Conservation (phyloP, 371 early-diverging fungal species). For the Mucor saturninus region DNA sequence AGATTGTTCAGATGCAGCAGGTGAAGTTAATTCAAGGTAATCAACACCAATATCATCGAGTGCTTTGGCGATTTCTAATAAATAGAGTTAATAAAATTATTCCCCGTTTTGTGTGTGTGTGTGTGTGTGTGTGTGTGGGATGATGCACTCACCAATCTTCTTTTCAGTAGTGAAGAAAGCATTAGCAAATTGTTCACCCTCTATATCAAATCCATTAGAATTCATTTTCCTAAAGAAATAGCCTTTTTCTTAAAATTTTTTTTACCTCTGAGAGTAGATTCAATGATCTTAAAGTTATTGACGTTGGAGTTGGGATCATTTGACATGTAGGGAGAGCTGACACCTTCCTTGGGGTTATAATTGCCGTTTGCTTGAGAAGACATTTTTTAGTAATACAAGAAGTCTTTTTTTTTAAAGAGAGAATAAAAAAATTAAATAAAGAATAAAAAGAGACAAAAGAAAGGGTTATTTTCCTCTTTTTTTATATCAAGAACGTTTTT, state of each 20-base stretch:
- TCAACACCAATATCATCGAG: slow-evolving; percentile 96
- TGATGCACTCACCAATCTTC: slow-evolving; percentile 66
- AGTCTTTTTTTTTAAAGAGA: neutral
- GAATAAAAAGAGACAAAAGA: neutral
- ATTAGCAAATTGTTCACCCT: slow-evolving; percentile 98
- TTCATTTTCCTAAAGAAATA: neutral
- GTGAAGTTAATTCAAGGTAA: slow-evolving; percentile 95
- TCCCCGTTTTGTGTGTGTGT: neutral
- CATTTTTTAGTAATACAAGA: slow-evolving; percentile 9
- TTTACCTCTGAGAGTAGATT: slow-evolving; percentile 90
- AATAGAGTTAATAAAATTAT: neutral
- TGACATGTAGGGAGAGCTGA: slow-evolving; percentile 61
- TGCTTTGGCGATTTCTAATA: slow-evolving; percentile 88
- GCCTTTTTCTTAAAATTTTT: neutral
- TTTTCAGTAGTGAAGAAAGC: slow-evolving; percentile 96
- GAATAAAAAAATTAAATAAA: neutral
- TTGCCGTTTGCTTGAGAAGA: slow-evolving; percentile 22
- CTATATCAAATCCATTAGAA: slow-evolving; percentile 35
- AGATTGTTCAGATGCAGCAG: slow-evolving; percentile 96
- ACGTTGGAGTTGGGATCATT: slow-evolving; percentile 85
- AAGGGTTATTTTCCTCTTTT: neutral
- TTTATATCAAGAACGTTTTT: neutral
- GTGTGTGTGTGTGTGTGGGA: no score
- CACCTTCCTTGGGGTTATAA: slow-evolving; percentile 35
- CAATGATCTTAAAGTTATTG: slow-evolving; percentile 93